A percentile compares a stretch with the other conserved stretches of the same genome.
phyloP scores from a whole-genome alignment of 2,329 filamentous ascomycete species.

The Xylariaceae sp. region DNA sequence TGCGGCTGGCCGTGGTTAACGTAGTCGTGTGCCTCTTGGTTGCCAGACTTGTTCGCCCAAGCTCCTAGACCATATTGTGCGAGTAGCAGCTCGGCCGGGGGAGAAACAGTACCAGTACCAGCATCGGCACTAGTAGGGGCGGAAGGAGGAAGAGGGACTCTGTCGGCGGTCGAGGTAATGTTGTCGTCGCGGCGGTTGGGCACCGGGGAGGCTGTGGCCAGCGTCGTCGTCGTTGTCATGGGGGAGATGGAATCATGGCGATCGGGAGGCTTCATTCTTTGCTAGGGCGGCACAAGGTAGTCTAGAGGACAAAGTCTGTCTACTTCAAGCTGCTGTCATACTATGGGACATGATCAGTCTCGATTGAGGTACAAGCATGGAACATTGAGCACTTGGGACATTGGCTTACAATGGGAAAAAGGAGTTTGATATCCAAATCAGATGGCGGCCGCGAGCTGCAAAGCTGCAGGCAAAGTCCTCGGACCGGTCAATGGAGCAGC shows the following conservation, averaged over 20 bases:
- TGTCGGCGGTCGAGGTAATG: constrained; percentile 17
- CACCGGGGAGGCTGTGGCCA: constrained; percentile 21
- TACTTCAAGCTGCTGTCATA: too few species aligned
- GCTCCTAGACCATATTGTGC: constrained; percentile 24
- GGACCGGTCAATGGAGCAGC: too few species aligned
- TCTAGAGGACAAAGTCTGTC: too few species aligned
- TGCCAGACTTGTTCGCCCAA: constrained; percentile 14
- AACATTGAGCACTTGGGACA: too few species aligned
- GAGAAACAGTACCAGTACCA: constrained; percentile 16
- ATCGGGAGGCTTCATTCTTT: constrained; percentile 24
- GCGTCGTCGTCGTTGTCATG: constrained; percentile 31
- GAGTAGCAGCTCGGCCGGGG: constrained; percentile 18
- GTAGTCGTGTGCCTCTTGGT: constrained; percentile 35
- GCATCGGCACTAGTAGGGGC: constrained; percentile 27
- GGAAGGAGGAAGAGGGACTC: constrained; percentile 17
- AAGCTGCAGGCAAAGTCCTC: too few species aligned
- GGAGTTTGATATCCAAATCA: too few species aligned
- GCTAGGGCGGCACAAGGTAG: neutral
- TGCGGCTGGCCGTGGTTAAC: constrained; percentile 37
- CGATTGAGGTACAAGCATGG: too few species aligned
- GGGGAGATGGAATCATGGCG: constrained; percentile 37
- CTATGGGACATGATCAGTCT: too few species aligned
- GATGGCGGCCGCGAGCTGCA: too few species aligned
- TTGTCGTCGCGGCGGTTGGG: constrained; percentile 21
- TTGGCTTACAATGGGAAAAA: too few species aligned